Base-by-base conservation (phyloP, 805 yeast species). In the Myxozyma kluyveri region DNA sequence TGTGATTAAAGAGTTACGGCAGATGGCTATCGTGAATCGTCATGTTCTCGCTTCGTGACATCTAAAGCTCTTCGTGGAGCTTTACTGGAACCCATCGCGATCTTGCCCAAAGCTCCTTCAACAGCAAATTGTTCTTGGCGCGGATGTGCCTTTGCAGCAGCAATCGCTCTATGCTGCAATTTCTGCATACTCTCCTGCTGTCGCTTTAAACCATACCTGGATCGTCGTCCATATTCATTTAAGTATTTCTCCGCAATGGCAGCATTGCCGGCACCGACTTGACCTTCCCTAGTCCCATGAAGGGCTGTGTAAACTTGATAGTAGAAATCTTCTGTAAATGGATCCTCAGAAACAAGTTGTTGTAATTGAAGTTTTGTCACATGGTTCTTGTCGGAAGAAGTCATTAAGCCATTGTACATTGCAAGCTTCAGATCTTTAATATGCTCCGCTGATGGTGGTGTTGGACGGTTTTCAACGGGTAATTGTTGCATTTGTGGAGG, bases 81-180 rank as follows among this genome's bases (percentile, higher is more conserved):
- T 67, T 86, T 88, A 62, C 88, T 87, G 24, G 83, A 78, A 38
- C 88, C 84, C 61, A 82, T 75, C 10, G 90, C 80, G 52, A 89
- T 85, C 70, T 84, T 87, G 61, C 98, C 97, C 53, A 91, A 75
- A 1, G 96, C 93, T 63, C 96, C 96, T 64, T 84, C 96, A 40
- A 77, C 75, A 27, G 81, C 80, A 61, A 80, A 81, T 57, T 78
- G 83, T 39, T 78, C 76, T 35, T 77, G 72, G 70, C 83, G 83
- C 44, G 79, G 79, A 59, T 76, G 75, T 64, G 88, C 96, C 67
- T 88, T 87, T 22, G 97, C 99, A 36, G 88, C 91, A 49, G 91
- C 86, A 17, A 91, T 97, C 14, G 98, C 98, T 64, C 86, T 88
- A 68, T 89, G 96, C 72, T 91, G 97, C 96, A 93, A 88, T 75